Conservation (phyloP, 2,329 filamentous ascomycete species). For the Penicillium sp. region DNA sequence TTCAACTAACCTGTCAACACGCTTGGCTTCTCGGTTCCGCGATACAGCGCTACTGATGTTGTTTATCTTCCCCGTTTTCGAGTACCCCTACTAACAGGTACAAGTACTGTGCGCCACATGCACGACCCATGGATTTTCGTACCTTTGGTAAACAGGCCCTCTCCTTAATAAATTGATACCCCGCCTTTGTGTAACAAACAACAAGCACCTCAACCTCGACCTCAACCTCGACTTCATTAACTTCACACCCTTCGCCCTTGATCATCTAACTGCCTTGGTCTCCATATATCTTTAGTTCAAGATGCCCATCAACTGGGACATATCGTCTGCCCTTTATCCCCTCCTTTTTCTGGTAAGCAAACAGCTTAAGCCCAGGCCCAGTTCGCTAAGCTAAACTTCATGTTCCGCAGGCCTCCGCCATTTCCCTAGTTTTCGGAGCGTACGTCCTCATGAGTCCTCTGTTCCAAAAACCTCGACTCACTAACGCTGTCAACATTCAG, state of each 20-base stretch:
- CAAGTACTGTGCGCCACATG: neutral
- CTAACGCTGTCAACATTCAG: conserved; percentile 17
- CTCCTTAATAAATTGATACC: neutral
- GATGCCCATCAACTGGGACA: conserved; percentile 9
- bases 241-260: no score
- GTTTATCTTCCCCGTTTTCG: neutral
- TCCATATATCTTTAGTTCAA: neutral
- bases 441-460: neutral
- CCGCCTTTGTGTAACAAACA: neutral
- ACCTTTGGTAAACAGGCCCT: neutral
- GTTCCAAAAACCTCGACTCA: neutral
- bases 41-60: neutral
- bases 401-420: neutral
- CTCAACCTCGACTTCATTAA: no score
- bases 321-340: neutral
- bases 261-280: no score
- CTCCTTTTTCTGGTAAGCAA: conserved; percentile 5
- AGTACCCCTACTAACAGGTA: neutral
- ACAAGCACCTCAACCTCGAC: neutral
- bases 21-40: neutral
- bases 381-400: neutral
- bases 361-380: neutral
- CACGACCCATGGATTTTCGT: neutral
- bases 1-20: neutral
- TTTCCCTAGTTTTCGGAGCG: conserved; percentile 15